phyloP scores from a whole-genome alignment of 1,284 basidiomycete species.

The Sporisorium sorghi region DNA sequence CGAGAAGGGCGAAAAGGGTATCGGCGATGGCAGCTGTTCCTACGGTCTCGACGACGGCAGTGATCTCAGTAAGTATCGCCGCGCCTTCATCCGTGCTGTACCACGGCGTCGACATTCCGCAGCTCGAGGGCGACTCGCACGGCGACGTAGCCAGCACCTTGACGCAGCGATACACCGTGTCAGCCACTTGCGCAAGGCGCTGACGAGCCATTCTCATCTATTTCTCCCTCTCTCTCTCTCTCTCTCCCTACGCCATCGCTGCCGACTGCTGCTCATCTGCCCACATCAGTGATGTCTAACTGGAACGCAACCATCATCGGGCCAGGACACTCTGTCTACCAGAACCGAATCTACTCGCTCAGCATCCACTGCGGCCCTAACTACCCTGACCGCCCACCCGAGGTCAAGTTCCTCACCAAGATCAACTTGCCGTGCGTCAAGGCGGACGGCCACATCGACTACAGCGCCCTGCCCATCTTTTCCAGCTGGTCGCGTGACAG shows the following conservation, averaged over 20 bases:
- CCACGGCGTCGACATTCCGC: not conserved
- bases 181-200: not conserved
- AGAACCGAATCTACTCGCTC: constrained; percentile 97
- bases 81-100: not conserved
- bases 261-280: not conserved
- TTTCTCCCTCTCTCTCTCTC: not conserved
- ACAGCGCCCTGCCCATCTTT: constrained; percentile 59
- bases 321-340: constrained; percentile 90
- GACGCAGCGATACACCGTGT: not conserved
- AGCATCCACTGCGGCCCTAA: constrained; percentile 84
- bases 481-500: constrained; percentile 64
- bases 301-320: constrained; percentile 99
- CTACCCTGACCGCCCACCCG: constrained; percentile 85
- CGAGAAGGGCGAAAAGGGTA: constrained; percentile 99
- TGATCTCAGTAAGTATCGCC: constrained; percentile 62
- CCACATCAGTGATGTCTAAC: constrained; percentile 78
- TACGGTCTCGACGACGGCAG: constrained; percentile 76
- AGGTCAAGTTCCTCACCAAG: constrained; percentile 85
- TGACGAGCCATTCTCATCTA: not conserved
- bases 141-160: not conserved
- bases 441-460: constrained; percentile 75
- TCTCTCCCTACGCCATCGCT: not conserved
- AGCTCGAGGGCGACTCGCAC: not conserved
- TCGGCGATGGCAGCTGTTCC: constrained; percentile 96
- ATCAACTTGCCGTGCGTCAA: constrained; percentile 97